These are phyloP conservation scores for Populus tremula DNA, from an alignment of 345 rosid genomes.

Conservation along the genomic window DNA sequence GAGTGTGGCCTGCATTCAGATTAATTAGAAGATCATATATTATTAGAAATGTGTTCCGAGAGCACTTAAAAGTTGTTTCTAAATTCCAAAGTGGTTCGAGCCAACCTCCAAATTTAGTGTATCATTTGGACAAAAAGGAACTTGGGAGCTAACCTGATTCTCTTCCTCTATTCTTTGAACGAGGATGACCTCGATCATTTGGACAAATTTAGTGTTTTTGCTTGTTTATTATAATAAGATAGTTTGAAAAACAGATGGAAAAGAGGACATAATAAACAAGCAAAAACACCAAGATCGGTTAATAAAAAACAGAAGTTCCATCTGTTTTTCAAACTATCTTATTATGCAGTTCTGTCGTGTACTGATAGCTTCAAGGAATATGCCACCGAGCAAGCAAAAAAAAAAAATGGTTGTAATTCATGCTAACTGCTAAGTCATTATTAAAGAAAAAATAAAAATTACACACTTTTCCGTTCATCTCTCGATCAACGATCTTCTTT, in stretches of 20 bases:
- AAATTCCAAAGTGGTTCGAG: background rate
- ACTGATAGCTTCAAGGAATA: background rate
- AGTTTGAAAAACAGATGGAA: no score
- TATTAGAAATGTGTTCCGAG: background rate
- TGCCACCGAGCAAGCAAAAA: background rate
- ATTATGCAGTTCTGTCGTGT: background rate
- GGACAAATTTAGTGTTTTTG: no score
- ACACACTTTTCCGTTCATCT: no score
- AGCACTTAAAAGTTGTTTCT: slow-evolving; percentile 11
- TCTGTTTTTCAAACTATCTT: background rate
- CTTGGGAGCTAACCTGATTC: slow-evolving; percentile 50
- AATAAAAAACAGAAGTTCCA: background rate
- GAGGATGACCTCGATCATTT: slow-evolving; percentile 60
- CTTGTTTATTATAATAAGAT: no score
- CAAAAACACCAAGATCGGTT: background rate
- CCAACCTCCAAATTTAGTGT: background rate
- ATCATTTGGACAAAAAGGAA: background rate
- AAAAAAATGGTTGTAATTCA: background rate
- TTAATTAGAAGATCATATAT: background rate
- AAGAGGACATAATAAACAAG: background rate
- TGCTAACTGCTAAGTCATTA: background rate
- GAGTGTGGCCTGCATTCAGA: slow-evolving; percentile 37
- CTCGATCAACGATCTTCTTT: no score
- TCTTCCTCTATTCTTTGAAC: slow-evolving; percentile 65
- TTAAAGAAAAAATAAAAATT: background rate